Evolutionary conservation across 306 rosid species (phyloP), one percentile per base, ranked within the genome.

Genomic region (Rosa lucieae): DNA sequence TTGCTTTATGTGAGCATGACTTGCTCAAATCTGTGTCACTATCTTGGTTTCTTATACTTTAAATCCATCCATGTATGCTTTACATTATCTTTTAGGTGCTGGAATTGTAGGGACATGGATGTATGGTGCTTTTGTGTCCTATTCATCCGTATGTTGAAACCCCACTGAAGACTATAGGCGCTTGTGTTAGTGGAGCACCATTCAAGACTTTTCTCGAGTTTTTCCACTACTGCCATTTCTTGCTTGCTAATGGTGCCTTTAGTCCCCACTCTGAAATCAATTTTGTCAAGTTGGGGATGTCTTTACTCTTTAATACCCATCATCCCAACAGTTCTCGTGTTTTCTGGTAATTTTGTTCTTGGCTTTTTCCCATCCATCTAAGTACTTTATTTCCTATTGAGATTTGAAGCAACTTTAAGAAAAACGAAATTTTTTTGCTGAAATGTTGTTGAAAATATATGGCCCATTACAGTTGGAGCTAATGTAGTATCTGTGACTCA

Each of bases 151-250:
- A 13, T 17, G 6, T 67, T 67, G 1, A 52, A 29, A 18, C 39
- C 17, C 82, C 79, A 67, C 72, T 67, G 72, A 67, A 40, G 72
- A 67, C 49, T 40, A 79, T 71, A 47, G 52, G 51, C 46, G 26
- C 46, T 80, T 44, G 66, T 39, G 32, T 14, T 72, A 72, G 81
- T 84, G 87, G 83, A 70, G 84, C 87, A 77, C 79, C 72, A 72
- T 39, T 76, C 35, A 4, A 10, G 58, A 70, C 59, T 55, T 68
- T 80, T 67, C 17, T 35, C 62, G 49, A 67, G 49, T 67, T 40
- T 20, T 67, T 67, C 72, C 72, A 39, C 72, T 47, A 49, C 49
- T n/a, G 13, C 53, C 70, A 52, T 78, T 59, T 66, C 40, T 21
- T 44, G 75, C 76, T 78, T 47, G 43, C 47, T 68, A 11, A 29